Conservation (phyloP, 768 basidiomycete genomes). For the Lentinula boryana region DNA sequence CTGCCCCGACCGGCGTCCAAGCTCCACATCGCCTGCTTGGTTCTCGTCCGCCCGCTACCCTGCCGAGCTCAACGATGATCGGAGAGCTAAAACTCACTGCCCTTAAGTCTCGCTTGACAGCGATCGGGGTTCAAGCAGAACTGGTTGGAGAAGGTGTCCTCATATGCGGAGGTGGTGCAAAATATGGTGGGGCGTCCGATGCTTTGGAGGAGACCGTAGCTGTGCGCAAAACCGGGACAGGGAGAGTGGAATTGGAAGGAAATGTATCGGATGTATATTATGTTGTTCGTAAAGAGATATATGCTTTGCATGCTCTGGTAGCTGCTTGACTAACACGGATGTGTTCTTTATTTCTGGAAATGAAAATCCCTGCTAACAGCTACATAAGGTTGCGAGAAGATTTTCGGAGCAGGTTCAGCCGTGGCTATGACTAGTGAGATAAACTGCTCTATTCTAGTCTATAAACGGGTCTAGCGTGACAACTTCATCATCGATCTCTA, state of each 20-base stretch:
- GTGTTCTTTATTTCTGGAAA: too few relatives aligned
- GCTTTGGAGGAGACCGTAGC: conserved; percentile 67
- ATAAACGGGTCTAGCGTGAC: background rate
- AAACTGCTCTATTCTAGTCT: too few relatives aligned
- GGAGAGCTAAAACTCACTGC: conserved; percentile 92
- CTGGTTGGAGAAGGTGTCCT: conserved; percentile 97
- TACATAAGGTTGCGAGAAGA: too few relatives aligned
- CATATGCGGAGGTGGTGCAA: conserved; percentile 69
- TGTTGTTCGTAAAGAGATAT: conserved; percentile 83
- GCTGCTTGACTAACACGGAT: conserved; percentile 39
- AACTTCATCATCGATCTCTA: background rate
- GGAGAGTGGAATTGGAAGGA: conserved; percentile 86
- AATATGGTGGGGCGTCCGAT: conserved; percentile 31
- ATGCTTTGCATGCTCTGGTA: conserved; percentile 85
- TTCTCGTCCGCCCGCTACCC: conserved; percentile 54
- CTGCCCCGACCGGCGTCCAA: conserved; percentile 15
- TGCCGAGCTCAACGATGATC: conserved; percentile 93
- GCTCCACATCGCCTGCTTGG: conserved; percentile 46
- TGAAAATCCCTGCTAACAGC: too few relatives aligned
- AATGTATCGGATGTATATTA: conserved; percentile 86
- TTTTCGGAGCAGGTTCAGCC: too few relatives aligned
- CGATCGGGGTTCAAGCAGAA: conserved; percentile 81
- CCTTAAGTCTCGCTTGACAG: conserved; percentile 73
- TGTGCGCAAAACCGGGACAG: conserved; percentile 81
- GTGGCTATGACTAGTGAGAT: too few relatives aligned